A percentile compares a stretch with the other conserved stretches of the same genome.
Evolutionary conservation across 345 rosid genomes (phyloP).

Genomic region (Eucalyptus urophylla): DNA sequence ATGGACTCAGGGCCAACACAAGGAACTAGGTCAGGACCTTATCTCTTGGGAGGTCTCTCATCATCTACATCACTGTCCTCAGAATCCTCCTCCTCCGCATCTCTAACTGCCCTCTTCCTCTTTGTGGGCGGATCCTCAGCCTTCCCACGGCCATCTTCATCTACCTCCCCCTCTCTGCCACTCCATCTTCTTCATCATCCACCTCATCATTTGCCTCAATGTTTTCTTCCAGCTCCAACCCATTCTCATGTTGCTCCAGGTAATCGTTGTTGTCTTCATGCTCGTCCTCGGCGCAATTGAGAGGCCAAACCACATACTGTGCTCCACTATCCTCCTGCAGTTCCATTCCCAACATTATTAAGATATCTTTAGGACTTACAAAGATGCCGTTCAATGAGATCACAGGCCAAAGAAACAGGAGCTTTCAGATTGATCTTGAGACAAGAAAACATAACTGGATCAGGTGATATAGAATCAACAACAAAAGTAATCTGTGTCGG

Average conservation of each 20-base stretch:
- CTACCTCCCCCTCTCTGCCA: conserved; percentile 45
- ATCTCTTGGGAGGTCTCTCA: neutral
- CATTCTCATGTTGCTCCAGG: conserved; percentile 43
- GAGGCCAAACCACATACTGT: conserved; percentile 58
- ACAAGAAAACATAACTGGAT: neutral
- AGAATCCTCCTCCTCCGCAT: neutral
- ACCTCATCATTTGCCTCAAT: conserved; percentile 29
- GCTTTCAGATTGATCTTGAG: neutral
- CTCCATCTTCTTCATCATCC: conserved; percentile 7
- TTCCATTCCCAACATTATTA: neutral
- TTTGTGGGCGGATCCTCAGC: neutral
- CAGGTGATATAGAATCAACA: neutral
- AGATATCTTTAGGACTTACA: neutral
- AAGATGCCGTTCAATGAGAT: neutral
- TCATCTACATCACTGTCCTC: neutral
- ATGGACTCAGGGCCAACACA: neutral
- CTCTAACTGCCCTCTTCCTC: neutral
- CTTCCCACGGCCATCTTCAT: conserved; percentile 23
- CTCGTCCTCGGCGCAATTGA: conserved; percentile 58
- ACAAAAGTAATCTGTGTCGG: neutral
- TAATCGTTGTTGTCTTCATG: conserved; percentile 59
- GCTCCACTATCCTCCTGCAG: conserved; percentile 56
- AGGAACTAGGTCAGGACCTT: neutral
- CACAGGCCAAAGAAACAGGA: neutral
- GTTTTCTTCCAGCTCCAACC: conserved; percentile 37